Evolutionary conservation across 768 basidiomycete genomes (phyloP), one percentile per base, ranked within the genome.

Genomic region (Rhodosporidiobolus odoratus): DNA sequence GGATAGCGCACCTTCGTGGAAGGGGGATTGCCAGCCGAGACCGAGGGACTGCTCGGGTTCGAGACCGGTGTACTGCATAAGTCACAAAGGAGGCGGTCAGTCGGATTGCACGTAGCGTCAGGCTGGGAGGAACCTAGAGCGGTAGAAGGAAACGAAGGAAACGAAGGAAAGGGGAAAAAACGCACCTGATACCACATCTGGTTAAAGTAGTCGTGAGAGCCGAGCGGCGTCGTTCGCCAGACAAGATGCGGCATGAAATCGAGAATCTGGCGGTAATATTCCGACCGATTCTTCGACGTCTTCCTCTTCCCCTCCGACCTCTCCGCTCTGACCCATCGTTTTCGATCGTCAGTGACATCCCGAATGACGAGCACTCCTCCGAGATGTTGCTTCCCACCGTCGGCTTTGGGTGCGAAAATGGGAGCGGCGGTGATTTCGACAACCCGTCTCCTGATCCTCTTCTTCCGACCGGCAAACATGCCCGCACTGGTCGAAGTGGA

Each of bases 161-260:
- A 34, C 12, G 32, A 19, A 32, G 27, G 23, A 23, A 53, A 53
- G 52, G n/a, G n/a, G n/a, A n/a, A 53, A 23, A 27, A 32, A 32
- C 52, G 52, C 27, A 53, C 52, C 3, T 54, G 37, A 43, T 75
- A 75, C 75, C 75, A 75, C 35, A 50, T 45, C 34, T 65, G 10
- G 62, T 63, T 63, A 64, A 75, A 74, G 65, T 68, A 74, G 34
- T 53, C 65, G 50, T 72, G 70, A 0, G 52, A 58, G 3, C 75
- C 75, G 25, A 62, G 54, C 12, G 70, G 69, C 34, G 65, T 72
- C 23, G 70, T 72, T 16, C 61, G 62, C 70, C 69, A 76, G 15
- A 76, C 61, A 41, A 76, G 57, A 30, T 74, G 73, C 37, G 75
- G 75, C 65, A 76, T 53, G 30, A 59, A 37, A 56, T 76, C 72